These are phyloP conservation scores for Globisporangium okanoganense DNA, from an alignment of 352 stramenopile species.

Conservation along the genomic window DNA sequence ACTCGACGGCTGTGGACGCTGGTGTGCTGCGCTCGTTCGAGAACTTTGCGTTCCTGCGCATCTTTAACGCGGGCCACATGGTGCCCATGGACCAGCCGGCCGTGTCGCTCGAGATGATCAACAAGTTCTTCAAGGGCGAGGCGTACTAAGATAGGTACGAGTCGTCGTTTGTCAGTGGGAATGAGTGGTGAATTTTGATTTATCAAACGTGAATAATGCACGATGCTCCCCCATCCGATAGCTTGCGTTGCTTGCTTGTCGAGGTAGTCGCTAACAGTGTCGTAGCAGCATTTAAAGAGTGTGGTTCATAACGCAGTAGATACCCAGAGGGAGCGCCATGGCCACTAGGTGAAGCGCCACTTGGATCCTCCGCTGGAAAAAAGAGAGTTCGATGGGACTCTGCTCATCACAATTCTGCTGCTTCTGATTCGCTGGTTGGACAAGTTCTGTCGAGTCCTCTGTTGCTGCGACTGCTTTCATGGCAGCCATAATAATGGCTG, in stretches of 20 bases:
- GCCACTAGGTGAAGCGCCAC: background rate
- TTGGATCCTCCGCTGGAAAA: background rate
- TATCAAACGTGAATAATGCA: background rate
- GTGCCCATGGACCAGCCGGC: too few relatives aligned
- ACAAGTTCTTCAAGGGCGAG: conserved; percentile 40
- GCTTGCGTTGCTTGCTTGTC: background rate
- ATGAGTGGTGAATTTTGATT: background rate
- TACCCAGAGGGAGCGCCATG: background rate
- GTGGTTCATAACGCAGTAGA: background rate
- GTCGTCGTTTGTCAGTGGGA: background rate
- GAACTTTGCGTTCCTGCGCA: conserved; percentile 45
- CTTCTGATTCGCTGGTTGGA: background rate
- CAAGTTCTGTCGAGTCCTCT: background rate
- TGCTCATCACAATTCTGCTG: background rate
- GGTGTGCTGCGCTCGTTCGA: conserved; percentile 32
- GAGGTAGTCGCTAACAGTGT: background rate
- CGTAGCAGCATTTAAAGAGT: background rate
- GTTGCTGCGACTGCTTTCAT: too few relatives aligned
- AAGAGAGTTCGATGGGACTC: background rate
- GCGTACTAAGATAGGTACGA: conserved; percentile 15
- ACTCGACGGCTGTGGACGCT: conserved; percentile 17
- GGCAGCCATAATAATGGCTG: too few relatives aligned
- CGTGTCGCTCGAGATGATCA: conserved; percentile 40
- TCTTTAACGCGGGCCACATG: conserved; percentile 48
- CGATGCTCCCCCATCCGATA: background rate